Base-by-base conservation (phyloP, 495 filamentous ascomycete species). In the Penicillium goetzii region DNA sequence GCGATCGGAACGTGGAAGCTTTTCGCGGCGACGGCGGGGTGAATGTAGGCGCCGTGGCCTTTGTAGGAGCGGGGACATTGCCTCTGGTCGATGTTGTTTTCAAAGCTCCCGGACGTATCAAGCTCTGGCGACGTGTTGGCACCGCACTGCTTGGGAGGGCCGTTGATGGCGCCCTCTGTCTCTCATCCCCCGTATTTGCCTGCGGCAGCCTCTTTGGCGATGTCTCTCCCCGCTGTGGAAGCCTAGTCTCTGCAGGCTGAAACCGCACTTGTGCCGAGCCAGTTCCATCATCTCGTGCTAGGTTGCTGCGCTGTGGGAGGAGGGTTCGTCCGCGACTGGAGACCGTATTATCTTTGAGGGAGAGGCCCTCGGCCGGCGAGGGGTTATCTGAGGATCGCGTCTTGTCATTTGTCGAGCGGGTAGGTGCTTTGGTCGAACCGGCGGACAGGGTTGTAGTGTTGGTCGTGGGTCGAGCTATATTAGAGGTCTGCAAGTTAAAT, bases 21-120 rank as follows among this genome's bases (percentile, higher is more conserved):
- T 80, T 79, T 15, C 70, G 56, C 10, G 77, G 79, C 0, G 78
- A 81, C 2, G 68, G 66, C 7, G 72, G 72, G 15, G 45, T 52
- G 10, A 68, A 58, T 34, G 64, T 65, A 41, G 72, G 62, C 1
- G 67, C 40, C 12, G 64, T 34, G n/a, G 64, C 54, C 61, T 72
- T 73, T 32, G 64, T 41, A 23, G 66, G 57, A 9, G 64, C 63
- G 26, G 72, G 54, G 17, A 49, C 56, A 64, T 60, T 68, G 52
- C 38, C 59, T n/a, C 58, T 62, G 14, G 59, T 63, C 2, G 66
- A 68, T 10, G 68, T 60, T 2, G 64, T 53, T 49, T 67, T 76
- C 52, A 72, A 58, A 14, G 74, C 58, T 17, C 51, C 68, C 11
- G 78, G 73, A 15, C 72, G 71, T 38, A 74, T 63, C 40, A 80